Percentiles rank a stretch among this genome's conserved stretches.
Conservation (phyloP, 768 basidiomycete species). For the Lactarius hengduanensis region DNA sequence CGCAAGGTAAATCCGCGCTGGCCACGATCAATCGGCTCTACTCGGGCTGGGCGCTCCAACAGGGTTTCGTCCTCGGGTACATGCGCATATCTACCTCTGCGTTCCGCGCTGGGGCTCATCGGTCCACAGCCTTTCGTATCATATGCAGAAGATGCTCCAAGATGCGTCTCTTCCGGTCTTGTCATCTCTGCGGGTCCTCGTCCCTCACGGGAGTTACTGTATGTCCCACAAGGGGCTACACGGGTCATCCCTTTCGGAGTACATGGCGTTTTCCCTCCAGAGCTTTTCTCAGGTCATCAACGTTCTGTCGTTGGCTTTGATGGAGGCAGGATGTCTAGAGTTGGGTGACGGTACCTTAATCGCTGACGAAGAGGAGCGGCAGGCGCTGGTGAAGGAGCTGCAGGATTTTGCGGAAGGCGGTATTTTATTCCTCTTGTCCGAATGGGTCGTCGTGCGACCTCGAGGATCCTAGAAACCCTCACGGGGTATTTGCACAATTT, state of each 20-base stretch:
- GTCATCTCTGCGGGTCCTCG: neutral
- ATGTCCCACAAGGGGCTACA: neutral
- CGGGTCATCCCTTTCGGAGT: neutral
- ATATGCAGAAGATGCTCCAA: neutral
- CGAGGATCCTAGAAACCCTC: no score
- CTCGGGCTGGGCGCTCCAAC: conserved; percentile 1
- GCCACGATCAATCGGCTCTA: neutral
- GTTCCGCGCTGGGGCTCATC: neutral
- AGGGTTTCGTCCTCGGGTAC: conserved; percentile 3
- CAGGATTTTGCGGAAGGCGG: neutral
- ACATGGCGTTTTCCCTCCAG: neutral
- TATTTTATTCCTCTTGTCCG: neutral
- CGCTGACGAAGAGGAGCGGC: neutral
- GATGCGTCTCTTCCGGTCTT: neutral
- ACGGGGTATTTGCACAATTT: no score
- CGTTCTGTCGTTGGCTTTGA: neutral
- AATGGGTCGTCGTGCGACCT: neutral
- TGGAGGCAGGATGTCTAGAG: neutral
- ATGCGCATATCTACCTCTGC: no score
- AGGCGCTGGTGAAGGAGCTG: conserved; percentile 1
- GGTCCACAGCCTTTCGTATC: neutral
- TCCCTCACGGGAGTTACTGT: conserved; percentile 2
- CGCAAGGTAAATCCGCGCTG: neutral
- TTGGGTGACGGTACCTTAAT: neutral
- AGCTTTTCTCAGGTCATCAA: neutral